Base-by-base conservation (phyloP, 2,329 filamentous ascomycete genomes). In the Drechslerella stenobrocha region DNA sequence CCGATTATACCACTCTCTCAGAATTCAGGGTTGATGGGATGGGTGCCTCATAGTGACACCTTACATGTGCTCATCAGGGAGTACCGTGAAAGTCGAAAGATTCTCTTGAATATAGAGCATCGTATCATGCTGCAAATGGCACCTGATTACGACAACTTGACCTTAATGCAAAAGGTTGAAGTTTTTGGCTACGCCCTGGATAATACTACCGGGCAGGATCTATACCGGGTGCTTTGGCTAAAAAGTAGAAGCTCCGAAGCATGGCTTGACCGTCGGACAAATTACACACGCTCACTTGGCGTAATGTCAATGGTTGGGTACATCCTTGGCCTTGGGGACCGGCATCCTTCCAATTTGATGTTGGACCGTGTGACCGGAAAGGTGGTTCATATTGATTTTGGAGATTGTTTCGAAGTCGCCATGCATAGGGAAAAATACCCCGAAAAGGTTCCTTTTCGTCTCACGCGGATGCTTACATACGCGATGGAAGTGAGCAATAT, bases 281-380 rank as follows among this genome's bases (percentile, higher is more conserved):
- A 96, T 76, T 99, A 98, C 78, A 98, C 93, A 15, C 87, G 93
- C 61, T 97, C 92, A 0, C 81, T 98, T 1, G 93, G 90, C 73
- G 93, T 98, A 74, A 99, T 98, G 93, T 96, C 90, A n/a, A 98
- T 99, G 90, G 93, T 97, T n/a, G 93, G 93, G 70, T 99, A 99
- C 77, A 97, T 99, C 71, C 84, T 99, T 20, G 95, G 93, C 66
- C 81, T 99, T 11, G 93, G 93, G 56, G 93, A 99, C 78, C 87
- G 95, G 47, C 93, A 99, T 78, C 95, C 95, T 34, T 96, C 90
- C 67, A 99, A 99, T 77, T 79, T 99, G 74, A 95, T 98, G 87
- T 86, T 99, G 37, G 93, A 98, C 77, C 87, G 90, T 35, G 85
- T 95, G 69, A 97, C 92, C 0, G 93, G 93, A 75, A 96, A 95